Conservation (phyloP, 2,329 filamentous ascomycete species). For the Xylaria sp. region DNA sequence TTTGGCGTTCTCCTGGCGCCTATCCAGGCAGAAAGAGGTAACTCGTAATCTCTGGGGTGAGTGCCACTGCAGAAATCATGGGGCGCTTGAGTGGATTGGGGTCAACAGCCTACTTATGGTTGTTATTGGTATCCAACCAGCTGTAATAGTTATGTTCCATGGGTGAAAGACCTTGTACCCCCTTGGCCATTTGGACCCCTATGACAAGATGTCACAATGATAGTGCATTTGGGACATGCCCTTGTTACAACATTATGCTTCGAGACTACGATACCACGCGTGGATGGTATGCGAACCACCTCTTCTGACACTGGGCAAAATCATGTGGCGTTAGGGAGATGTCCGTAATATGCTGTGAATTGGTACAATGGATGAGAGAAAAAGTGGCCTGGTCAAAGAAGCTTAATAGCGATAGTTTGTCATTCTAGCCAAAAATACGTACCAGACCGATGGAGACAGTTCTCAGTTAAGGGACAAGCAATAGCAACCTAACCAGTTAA, state of each 20-base stretch:
- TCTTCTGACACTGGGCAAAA: no score
- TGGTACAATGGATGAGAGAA: no score
- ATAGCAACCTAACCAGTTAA: neutral
- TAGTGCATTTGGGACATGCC: neutral
- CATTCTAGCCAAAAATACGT: no score
- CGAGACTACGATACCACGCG: neutral
- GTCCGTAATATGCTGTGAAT: no score
- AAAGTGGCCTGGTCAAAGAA: no score
- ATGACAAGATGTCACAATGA: neutral
- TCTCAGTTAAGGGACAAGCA: neutral
- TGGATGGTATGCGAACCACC: neutral
- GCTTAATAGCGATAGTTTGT: no score
- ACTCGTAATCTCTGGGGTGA: neutral
- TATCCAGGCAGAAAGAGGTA: neutral
- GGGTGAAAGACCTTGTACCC: slow-evolving; percentile 2
- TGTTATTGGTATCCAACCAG: neutral
- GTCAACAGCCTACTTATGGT: neutral
- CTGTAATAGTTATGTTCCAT: neutral
- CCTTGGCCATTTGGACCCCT: no score
- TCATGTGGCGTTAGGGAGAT: no score
- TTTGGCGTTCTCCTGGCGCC: neutral
- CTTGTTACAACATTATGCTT: neutral
- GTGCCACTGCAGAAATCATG: neutral
- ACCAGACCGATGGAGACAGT: no score
- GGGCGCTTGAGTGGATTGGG: neutral